phyloP scores from a whole-genome alignment of 73 alveolate species.

The Tetrahymena elliotti region DNA sequence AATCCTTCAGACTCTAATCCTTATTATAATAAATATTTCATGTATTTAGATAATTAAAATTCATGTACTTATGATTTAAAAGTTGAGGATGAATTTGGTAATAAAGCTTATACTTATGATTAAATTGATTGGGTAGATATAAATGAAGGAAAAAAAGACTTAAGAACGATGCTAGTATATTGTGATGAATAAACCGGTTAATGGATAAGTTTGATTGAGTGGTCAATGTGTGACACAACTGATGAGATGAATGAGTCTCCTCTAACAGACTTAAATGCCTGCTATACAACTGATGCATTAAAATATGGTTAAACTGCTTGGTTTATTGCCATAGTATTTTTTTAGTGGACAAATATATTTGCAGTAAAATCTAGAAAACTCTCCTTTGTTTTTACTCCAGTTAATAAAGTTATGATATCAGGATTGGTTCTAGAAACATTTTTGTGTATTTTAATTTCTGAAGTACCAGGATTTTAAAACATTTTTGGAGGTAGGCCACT shows the following conservation, averaged over 20 bases:
- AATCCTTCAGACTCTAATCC: constrained; percentile 23
- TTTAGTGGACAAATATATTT: constrained; percentile 78
- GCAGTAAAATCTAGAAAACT: constrained; percentile 77
- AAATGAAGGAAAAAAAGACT: constrained; percentile 4
- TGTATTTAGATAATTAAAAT: background rate
- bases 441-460: constrained; percentile 40
- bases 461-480: constrained; percentile 46
- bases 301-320: constrained; percentile 83
- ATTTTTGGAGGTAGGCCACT: constrained; percentile 67
- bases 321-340: constrained; percentile 65
- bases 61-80: background rate
- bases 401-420: constrained; percentile 43
- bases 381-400: constrained; percentile 48
- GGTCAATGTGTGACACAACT: constrained; percentile 44
- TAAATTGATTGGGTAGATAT: constrained; percentile 18
- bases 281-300: constrained; percentile 86
- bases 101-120: background rate
- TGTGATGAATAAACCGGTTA: background rate
- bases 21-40: background rate
- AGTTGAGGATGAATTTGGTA: background rate
- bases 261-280: constrained; percentile 31
- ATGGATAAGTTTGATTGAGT: constrained; percentile 12
- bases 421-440: constrained; percentile 53
- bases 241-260: constrained; percentile 63
- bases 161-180: constrained; percentile 11